These are phyloP conservation scores for Anaeramoeba flamelloides DNA, from an alignment of 78 protist genomes.

Conservation along the genomic window DNA sequence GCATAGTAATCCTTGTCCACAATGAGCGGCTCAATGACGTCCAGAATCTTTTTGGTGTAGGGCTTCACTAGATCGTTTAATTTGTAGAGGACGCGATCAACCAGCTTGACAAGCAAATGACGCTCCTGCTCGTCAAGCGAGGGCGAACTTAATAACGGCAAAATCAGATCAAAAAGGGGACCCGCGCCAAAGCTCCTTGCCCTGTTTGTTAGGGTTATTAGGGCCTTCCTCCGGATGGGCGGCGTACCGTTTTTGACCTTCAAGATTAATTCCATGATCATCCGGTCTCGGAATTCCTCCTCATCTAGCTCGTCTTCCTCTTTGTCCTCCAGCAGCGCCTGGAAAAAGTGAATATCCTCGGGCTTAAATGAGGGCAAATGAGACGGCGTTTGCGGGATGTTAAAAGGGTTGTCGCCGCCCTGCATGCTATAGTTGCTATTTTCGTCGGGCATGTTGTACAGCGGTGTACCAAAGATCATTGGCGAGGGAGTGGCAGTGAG, in stretches of 20 bases:
- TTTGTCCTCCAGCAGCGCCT: constrained; percentile 38
- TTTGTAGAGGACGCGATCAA: constrained; percentile 82
- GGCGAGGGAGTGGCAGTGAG: constrained; percentile 54
- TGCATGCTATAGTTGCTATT: constrained; percentile 1
- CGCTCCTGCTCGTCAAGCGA: constrained; percentile 93
- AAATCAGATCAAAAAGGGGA: constrained; percentile 75
- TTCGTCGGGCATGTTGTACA: constrained; percentile 23
- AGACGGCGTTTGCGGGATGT: constrained; percentile 21
- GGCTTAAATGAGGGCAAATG: constrained; percentile 73
- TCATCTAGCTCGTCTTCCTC: constrained; percentile 44
- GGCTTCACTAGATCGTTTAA: constrained; percentile 91
- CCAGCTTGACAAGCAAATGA: constrained; percentile 90
- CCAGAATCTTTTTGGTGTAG: constrained; percentile 77
- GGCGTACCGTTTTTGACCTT: constrained; percentile 94
- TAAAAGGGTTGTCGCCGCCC: background rate
- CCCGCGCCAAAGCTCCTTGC: constrained; percentile 89
- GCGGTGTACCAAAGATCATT: constrained; percentile 27
- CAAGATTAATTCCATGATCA: constrained; percentile 73
- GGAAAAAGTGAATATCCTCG: constrained; percentile 75
- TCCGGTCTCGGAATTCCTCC: constrained; percentile 68
- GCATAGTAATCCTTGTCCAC: constrained; percentile 92
- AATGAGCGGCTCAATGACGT: constrained; percentile 89
- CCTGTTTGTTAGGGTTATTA: constrained; percentile 75
- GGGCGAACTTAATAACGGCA: constrained; percentile 80
- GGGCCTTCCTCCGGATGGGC: constrained; percentile 82